phyloP scores from a whole-genome alignment of 192 early-diverging fungal species.

The Martensiomyces pterosporus region DNA sequence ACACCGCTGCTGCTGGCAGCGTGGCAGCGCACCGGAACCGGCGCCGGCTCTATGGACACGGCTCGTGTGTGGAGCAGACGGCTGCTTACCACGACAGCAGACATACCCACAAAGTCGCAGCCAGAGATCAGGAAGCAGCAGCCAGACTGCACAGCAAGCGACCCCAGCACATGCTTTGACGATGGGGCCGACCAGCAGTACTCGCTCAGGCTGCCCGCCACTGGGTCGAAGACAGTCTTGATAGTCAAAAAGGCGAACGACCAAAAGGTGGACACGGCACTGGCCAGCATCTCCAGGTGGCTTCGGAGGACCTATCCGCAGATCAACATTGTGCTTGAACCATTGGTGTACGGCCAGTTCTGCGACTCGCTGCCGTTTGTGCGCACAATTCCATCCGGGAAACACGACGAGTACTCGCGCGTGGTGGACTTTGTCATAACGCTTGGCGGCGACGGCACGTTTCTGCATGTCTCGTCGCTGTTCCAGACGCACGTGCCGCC shows the following conservation, averaged over 20 bases:
- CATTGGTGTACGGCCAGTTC: conserved; percentile 57
- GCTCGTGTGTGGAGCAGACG: too few relatives aligned
- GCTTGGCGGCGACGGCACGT: conserved; percentile 91
- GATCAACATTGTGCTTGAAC: conserved; percentile 70
- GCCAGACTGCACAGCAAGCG: too few relatives aligned
- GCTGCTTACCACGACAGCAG: conserved; percentile 15
- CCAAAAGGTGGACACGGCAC: conserved; percentile 57
- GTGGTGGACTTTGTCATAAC: conserved; percentile 83
- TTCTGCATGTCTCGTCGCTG: conserved; percentile 79
- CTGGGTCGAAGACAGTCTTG: conserved; percentile 65
- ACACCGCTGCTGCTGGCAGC: too few relatives aligned
- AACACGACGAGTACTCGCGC: conserved; percentile 59
- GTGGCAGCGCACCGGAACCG: too few relatives aligned
- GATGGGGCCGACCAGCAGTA: conserved; percentile 28
- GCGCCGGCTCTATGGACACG: too few relatives aligned
- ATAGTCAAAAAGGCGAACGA: conserved; percentile 81
- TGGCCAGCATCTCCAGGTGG: conserved; percentile 69
- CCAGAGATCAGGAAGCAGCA: conserved; percentile 19
- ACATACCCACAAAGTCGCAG: conserved; percentile 29
- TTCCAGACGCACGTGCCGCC: conserved; percentile 76
- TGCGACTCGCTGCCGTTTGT: conserved; percentile 19
- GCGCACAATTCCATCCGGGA: conserved; percentile 23
- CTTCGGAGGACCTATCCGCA: conserved; percentile 59
- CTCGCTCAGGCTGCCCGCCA: conserved; percentile 16
- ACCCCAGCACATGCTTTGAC: conserved; percentile 4